phyloP scores from a whole-genome alignment of 768 basidiomycete species.

The Mycena epipterygia region DNA sequence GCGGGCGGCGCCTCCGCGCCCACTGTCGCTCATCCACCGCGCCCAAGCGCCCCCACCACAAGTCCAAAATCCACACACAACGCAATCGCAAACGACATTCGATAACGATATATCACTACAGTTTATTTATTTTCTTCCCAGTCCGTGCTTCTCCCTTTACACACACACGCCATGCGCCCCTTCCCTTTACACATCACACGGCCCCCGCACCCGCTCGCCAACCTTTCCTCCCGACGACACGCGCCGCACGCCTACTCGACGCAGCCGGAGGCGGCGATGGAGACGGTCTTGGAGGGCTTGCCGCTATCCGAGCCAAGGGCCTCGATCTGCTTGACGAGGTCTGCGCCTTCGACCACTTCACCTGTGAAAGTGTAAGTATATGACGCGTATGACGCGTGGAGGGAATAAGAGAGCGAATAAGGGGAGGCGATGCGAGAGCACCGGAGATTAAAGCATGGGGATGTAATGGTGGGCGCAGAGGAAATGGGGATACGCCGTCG shows the following conservation, averaged over 20 bases:
- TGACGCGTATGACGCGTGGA: too few relatives aligned
- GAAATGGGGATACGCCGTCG: too few relatives aligned
- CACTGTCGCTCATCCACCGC: too few relatives aligned
- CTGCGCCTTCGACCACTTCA: constrained; percentile 67
- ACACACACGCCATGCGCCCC: too few relatives aligned
- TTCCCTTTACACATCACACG: too few relatives aligned
- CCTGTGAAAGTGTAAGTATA: background rate
- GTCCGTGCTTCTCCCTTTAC: background rate
- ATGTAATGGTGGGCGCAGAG: background rate
- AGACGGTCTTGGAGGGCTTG: constrained; percentile 56
- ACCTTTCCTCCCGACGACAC: background rate
- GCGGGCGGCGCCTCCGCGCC: too few relatives aligned
- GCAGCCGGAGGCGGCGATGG: constrained; percentile 73
- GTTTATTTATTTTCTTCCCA: background rate
- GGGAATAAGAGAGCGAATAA: too few relatives aligned
- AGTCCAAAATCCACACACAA: too few relatives aligned
- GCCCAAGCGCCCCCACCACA: too few relatives aligned
- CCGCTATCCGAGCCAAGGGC: constrained; percentile 54
- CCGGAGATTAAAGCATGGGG: too few relatives aligned
- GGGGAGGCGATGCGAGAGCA: background rate
- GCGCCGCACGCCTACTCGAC: constrained; percentile 39
- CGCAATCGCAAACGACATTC: background rate
- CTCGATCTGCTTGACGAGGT: constrained; percentile 75
- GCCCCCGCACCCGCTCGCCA: background rate
- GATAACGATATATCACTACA: constrained; percentile 2